phyloP scores from a whole-genome alignment of 768 basidiomycete genomes.

The Lentinula lateritia region DNA sequence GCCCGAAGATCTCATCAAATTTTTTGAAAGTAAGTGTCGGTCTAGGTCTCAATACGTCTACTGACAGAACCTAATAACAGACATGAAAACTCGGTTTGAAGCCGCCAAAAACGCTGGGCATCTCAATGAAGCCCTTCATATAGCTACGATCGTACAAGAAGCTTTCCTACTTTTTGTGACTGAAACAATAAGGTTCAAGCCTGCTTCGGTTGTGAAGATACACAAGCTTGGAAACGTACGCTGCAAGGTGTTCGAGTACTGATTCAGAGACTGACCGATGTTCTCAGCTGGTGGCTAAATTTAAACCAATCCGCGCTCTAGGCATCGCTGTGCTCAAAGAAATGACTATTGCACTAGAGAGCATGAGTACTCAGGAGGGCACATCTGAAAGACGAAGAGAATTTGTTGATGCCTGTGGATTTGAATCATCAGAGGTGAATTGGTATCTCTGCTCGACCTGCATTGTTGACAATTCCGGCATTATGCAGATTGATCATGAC shows the following conservation, averaged over 20 bases:
- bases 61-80: constrained; percentile 25
- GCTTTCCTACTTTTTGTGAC: constrained; percentile 67
- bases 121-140: constrained; percentile 59
- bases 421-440: constrained; percentile 33
- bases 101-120: constrained; percentile 34
- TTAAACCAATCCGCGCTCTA: constrained; percentile 56
- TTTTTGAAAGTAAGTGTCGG: constrained; percentile 53
- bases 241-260: neutral
- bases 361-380: constrained; percentile 45
- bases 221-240: constrained; percentile 67
- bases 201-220: constrained; percentile 59
- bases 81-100: constrained; percentile 48
- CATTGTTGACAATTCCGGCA: constrained; percentile 2
- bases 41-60: too few relatives aligned
- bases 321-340: constrained; percentile 49
- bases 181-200: constrained; percentile 72
- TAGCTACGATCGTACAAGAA: constrained; percentile 73
- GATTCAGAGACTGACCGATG: constrained; percentile 5
- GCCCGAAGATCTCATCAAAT: constrained; percentile 45
- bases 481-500: constrained; percentile 54
- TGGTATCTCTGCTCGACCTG: neutral
- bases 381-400: constrained; percentile 46
- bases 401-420: constrained; percentile 46
- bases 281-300: constrained; percentile 55
- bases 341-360: constrained; percentile 48